Percentiles rank a stretch among this genome's conserved stretches.
Evolutionary conservation across 2,329 filamentous ascomycete genomes (phyloP).

Genomic region (Fusarium anthophilum): DNA sequence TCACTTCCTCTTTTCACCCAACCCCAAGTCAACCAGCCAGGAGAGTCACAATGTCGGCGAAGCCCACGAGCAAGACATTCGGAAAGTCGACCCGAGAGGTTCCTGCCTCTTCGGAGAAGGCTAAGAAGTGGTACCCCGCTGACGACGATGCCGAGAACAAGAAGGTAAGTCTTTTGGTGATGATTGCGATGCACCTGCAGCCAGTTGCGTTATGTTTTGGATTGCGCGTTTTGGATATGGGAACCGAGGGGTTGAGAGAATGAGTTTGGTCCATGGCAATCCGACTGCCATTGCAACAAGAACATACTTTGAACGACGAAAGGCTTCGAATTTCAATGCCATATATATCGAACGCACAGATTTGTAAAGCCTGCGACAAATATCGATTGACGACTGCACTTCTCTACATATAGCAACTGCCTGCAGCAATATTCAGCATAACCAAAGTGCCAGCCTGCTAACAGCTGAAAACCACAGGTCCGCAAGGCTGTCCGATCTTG

Average conservation of each 20-base stretch:
- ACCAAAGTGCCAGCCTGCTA: constrained; percentile 38
- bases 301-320: constrained; percentile 9
- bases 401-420: neutral
- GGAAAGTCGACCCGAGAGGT: constrained; percentile 95
- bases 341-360: constrained; percentile 27
- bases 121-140: constrained; percentile 98
- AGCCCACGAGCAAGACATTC: constrained; percentile 91
- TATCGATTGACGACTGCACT: constrained; percentile 27
- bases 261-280: constrained; percentile 12
- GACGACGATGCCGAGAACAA: constrained; percentile 89
- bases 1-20: constrained; percentile 49
- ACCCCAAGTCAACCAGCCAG: constrained; percentile 53
- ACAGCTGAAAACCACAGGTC: constrained; percentile 67
- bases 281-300: constrained; percentile 16
- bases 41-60: constrained; percentile 75
- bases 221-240: constrained; percentile 11
- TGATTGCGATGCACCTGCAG: constrained; percentile 35
- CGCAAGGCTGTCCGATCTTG: constrained; percentile 93
- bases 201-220: constrained; percentile 18
- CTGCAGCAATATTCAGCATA: constrained; percentile 5
- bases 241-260: constrained; percentile 20
- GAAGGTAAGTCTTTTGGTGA: constrained; percentile 79
- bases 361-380: constrained; percentile 8
- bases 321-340: constrained; percentile 25
- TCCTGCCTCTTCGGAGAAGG: constrained; percentile 88